Base-by-base conservation (phyloP, 2,329 filamentous ascomycete genomes). In the Aspergillus cejpii region DNA sequence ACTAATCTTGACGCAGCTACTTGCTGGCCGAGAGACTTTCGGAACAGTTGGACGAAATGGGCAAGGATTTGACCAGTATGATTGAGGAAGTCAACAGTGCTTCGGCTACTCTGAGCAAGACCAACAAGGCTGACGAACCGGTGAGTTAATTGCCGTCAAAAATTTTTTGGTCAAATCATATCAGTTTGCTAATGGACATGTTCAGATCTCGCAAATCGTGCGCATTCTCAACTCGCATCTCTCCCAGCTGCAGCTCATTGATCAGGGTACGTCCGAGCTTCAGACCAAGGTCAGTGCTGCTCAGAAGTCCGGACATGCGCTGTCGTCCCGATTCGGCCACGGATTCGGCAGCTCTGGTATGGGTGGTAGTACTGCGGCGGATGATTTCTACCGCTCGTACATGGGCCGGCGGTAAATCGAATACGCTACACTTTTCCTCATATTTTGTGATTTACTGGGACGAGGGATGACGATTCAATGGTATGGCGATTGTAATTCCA, bases 11-110 rank as follows among this genome's bases (percentile, higher is more conserved):
- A 11, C 11, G 40, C 54, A 80, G 77, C 24, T 83, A 97, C 73
- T 94, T 95, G 76, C 74, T 94, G 41, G 92, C 92, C 1, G 92
- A 98, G 75, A 92, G 88, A 67, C 77, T 96, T 53, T 88, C 88
- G 8, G 87, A 94, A 62, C 82, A 87, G 53, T 75, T 98, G 53
- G 90, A 94, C 46, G 89, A 94, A 57, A 94, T 97, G 81, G 89
- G 88, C 61, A 87, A 88, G 63, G 89, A 95, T 63, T 75, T 98
- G 51, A 83, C 81, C 38, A 91, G 88, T 70, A 97, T 98, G 89
- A 94, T 98, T 57, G 90, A 94, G 63, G 92, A 97, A 69, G 94
- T 98, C 64, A 98, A 98, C 64, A 81, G 84, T 56, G 91, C 94
- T 50, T 92, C 87, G n/a, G 79, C 86, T 43, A 88, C 83, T 19